A percentile compares a stretch with the other conserved stretches of the same genome.
Evolutionary conservation across 2,329 filamentous ascomycete genomes (phyloP).

Genomic region (Penicillium sp.): DNA sequence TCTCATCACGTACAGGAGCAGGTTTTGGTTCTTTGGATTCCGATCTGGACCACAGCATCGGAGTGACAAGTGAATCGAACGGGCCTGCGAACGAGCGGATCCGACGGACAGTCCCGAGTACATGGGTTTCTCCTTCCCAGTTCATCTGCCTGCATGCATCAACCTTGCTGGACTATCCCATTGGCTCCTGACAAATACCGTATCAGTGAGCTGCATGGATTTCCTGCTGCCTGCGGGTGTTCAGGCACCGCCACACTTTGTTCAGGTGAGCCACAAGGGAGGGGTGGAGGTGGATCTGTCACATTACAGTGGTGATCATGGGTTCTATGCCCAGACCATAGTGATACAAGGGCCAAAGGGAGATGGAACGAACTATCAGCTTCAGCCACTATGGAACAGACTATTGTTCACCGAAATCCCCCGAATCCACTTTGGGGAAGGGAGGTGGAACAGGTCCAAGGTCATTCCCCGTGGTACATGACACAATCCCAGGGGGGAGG

Average conservation of each 20-base stretch:
- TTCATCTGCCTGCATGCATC: constrained; percentile 9
- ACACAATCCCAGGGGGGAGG: constrained; percentile 1
- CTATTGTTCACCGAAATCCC: constrained; percentile 16
- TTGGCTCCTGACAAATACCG: constrained; percentile 14
- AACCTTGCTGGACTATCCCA: neutral
- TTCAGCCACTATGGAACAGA: constrained; percentile 9
- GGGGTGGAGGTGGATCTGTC: constrained; percentile 12
- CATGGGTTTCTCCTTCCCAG: constrained; percentile 1
- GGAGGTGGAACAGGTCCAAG: constrained; percentile 7
- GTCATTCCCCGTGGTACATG: neutral
- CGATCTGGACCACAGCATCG: constrained; percentile 21
- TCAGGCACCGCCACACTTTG: constrained; percentile 23
- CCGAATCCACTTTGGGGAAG: constrained; percentile 11
- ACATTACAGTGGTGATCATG: constrained; percentile 9
- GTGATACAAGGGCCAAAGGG: neutral
- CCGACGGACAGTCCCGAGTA: constrained; percentile 12
- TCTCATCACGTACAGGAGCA: constrained; percentile 18
- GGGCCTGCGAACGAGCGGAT: constrained; percentile 3
- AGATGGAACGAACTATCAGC: constrained; percentile 2
- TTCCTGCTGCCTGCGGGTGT: neutral
- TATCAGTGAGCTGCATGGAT: neutral
- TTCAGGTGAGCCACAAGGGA: constrained; percentile 17
- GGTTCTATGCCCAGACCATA: neutral
- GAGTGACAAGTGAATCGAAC: constrained; percentile 8
- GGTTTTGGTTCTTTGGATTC: constrained; percentile 8